phyloP scores from a whole-genome alignment of 2,329 filamentous ascomycete genomes.

The Bipolaris victoriae region DNA sequence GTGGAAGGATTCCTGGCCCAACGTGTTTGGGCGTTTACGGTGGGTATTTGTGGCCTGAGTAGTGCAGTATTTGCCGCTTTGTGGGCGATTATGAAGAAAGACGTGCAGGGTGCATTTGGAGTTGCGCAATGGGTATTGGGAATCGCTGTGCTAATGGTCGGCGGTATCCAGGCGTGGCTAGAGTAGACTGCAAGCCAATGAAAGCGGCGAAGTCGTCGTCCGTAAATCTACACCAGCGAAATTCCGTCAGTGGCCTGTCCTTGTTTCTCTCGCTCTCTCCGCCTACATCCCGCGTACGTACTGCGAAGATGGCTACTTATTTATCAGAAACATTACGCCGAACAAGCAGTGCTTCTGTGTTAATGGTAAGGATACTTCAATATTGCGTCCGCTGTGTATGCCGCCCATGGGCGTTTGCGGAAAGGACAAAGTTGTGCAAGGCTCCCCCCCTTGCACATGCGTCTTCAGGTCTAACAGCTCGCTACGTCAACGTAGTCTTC shows the following conservation, averaged over 20 bases:
- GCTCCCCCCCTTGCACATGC: neutral
- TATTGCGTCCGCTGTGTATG: neutral
- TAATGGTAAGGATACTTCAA: neutral
- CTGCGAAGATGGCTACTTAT: neutral
- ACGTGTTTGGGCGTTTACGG: constrained; percentile 42
- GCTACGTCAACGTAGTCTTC: too few relatives aligned
- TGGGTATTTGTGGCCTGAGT: constrained; percentile 38
- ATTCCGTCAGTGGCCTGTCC: too few relatives aligned
- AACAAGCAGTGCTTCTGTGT: neutral
- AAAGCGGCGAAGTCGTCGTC: neutral
- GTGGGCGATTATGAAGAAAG: constrained; percentile 42
- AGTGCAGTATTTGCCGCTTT: constrained; percentile 45
- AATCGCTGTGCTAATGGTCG: constrained; percentile 40
- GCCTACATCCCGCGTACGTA: too few relatives aligned
- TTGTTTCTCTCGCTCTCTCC: too few relatives aligned
- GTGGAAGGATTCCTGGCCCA: constrained; percentile 49
- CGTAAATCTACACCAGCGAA: too few relatives aligned
- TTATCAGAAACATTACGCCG: neutral
- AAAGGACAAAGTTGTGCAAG: neutral
- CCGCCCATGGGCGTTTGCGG: neutral
- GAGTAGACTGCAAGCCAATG: constrained; percentile 14
- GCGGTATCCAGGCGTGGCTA: constrained; percentile 44
- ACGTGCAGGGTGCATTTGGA: constrained; percentile 51
- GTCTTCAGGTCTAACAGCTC: neutral
- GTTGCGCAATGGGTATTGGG: constrained; percentile 48